Base-by-base conservation (phyloP, 352 stramenopile species). In the Phytophthora pluvialis region DNA sequence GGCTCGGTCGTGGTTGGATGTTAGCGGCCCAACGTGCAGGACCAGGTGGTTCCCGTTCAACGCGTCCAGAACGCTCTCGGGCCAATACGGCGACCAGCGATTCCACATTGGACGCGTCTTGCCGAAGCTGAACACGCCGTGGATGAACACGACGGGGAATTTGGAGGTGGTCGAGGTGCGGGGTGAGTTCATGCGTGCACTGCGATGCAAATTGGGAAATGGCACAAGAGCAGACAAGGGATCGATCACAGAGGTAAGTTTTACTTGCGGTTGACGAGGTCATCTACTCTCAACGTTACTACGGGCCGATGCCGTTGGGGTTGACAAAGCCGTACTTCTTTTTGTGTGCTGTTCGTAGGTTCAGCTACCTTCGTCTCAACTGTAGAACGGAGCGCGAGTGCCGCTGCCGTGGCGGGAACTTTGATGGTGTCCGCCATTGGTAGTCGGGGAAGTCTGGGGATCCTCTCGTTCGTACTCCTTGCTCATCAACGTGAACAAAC, bases 401-500 rank as follows among this genome's bases (percentile, higher is more conserved):
- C 32, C 15, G 8, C 46, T 67, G n/a, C 38, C 31, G 31, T 66
- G 51, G 45, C 45, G 62, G 21, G 50, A 56, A 18, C 8, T 63
- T 67, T 57, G 38, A 60, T 59, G 63, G 33, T 29, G 43, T 29
- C 39, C 40, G 33, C 25, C 51, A 61, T 26, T 61, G 47, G 38
- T 39, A 59, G 48, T 36, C 12, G 48, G 43, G 13, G 15, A n/a
- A 18, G 21, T 21, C 46, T 52, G 39, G 4, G 4, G 6, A 0
- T 53, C 43, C 36, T 80, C 53, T n/a, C 61, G 67, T 48, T 91
- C 80, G 45, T 88, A 91, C 60, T 88, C 78, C 29, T 74, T 75
- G 32, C 44, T 67, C 65, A 91, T 89, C 42, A 90, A 67, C 2
- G 75, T 82, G 53, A 93, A 93, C 31, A 93, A 75, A 39, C 78